Base-by-base conservation (phyloP, 305 asterid species). In the Fraxinus floribunda region DNA sequence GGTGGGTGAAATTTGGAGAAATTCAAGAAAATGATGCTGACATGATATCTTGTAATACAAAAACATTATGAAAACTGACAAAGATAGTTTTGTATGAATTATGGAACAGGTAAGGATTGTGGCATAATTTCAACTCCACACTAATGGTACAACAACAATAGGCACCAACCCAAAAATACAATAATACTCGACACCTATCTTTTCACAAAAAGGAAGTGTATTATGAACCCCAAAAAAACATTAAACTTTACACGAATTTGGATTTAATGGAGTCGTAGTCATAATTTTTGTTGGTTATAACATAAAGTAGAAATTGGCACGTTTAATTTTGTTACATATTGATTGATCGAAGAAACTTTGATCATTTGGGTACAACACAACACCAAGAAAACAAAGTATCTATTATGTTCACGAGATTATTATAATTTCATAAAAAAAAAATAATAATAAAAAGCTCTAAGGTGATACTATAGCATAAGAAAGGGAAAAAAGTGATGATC, bases 1-100 rank as follows among this genome's bases (percentile, higher is more conserved):
- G 90, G 85, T 85, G 92, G 71, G 91, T 86, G 87, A 88, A 84
- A 79, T 80, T 82, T 81, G 82, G 87, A 86, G 84, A 79, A 88
- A 85, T 64, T 41, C 60, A 84, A 83, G 89, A 85, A 91, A 90
- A 78, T 86, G 92, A 90, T 83, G 88, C 8, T 88, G 87, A 82
- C 79, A 83, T 83, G 81, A 85, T 87, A 75, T 85, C 30, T 22
- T 18, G 30, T 60, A 60, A 60, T 52, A 15, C 73, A 77, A 62
- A 83, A 82, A 86, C 81, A 78, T 13, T 72, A 68, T 84, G 76
- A 86, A 83, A 81, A 77, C 78, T 88, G 92, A 86, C 87, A 79
- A 87, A 83, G 83, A 68, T 88, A 41, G 80, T 73, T 77, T 86
- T 81, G 76, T 55, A 62, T 81, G 79, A 79, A 57, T 77, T 9